A percentile compares a stretch with the other conserved stretches of the same genome.
Evolutionary conservation across 83 land plant genomes (phyloP).

Genomic region (Thuja plicata): DNA sequence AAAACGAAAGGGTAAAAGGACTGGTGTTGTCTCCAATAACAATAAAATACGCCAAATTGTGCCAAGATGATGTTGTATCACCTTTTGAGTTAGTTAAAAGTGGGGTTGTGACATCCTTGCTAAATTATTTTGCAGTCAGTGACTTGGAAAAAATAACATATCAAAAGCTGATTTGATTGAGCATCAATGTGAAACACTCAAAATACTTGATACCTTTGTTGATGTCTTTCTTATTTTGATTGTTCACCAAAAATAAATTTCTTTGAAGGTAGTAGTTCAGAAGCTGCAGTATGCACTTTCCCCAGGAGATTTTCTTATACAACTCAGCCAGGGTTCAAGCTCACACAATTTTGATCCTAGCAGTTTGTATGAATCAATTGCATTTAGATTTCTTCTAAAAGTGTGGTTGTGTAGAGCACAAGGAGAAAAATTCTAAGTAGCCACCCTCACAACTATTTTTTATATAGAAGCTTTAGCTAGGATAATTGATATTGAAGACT

Average conservation of each 20-base stretch:
- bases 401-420: slow-evolving; percentile 40
- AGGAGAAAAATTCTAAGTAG: slow-evolving; percentile 19
- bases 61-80: slow-evolving; percentile 40
- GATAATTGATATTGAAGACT: slow-evolving; percentile 44
- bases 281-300: slow-evolving; percentile 53
- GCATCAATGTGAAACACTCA: slow-evolving; percentile 23
- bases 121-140: slow-evolving; percentile 39
- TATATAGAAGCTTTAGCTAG: slow-evolving; percentile 41
- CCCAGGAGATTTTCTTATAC: slow-evolving; percentile 43
- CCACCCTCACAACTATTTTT: slow-evolving; percentile 31
- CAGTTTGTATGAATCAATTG: too few relatives aligned
- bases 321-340: slow-evolving; percentile 27
- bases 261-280: slow-evolving; percentile 38
- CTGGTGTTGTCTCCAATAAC: slow-evolving; percentile 12
- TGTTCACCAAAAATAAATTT: slow-evolving; percentile 18
- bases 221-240: slow-evolving; percentile 20
- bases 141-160: slow-evolving; percentile 16
- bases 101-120: slow-evolving; percentile 43
- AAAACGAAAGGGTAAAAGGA: slow-evolving; percentile 40
- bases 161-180: background rate
- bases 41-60: slow-evolving; percentile 36
- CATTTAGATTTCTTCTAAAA: too few relatives aligned
- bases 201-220: slow-evolving; percentile 38
- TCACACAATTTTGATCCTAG: slow-evolving; percentile 24
- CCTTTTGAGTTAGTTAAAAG: slow-evolving; percentile 56